phyloP scores from a whole-genome alignment of 208 protist genomes.

The Acanthamoeba royreba region DNA sequence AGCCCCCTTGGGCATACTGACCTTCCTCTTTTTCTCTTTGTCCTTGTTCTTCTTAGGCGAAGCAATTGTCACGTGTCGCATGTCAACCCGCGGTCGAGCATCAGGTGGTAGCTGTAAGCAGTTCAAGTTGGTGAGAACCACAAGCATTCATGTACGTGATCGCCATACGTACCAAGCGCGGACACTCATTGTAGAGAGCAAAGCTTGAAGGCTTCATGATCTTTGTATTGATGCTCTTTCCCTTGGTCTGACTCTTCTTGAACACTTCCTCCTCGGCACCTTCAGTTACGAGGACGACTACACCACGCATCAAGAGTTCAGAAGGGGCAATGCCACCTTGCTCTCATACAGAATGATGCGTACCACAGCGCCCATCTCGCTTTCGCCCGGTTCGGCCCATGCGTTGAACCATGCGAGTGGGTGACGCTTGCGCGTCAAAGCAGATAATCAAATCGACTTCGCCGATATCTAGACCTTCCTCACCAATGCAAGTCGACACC shows the following conservation, averaged over 20 bases:
- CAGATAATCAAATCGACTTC: conserved; percentile 85
- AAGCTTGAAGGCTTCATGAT: conserved; percentile 38
- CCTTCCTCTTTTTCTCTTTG: not conserved
- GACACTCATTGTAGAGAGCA: conserved; percentile 7
- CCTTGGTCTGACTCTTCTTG: not conserved
- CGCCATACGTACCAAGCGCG: not conserved
- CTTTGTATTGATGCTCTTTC: conserved; percentile 1
- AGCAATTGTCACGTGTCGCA: conserved; percentile 16
- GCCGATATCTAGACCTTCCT: conserved; percentile 83
- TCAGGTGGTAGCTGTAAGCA: not conserved
- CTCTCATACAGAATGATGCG: not conserved
- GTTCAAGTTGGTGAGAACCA: not conserved
- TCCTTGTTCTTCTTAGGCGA: not conserved
- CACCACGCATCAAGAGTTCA: not conserved
- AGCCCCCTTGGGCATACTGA: not conserved
- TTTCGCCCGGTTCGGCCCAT: conserved; percentile 84
- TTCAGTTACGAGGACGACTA: conserved; percentile 43
- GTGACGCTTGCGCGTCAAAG: conserved; percentile 74
- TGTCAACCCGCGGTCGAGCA: not conserved
- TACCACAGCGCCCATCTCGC: conserved; percentile 61
- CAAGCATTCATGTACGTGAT: not conserved
- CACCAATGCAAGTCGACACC: conserved; percentile 82
- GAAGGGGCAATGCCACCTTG: not conserved
- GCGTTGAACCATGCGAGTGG: conserved; percentile 75
- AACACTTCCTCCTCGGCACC: conserved; percentile 36